phyloP scores from a whole-genome alignment of 768 basidiomycete species.

The Pisolithus microcarpus region DNA sequence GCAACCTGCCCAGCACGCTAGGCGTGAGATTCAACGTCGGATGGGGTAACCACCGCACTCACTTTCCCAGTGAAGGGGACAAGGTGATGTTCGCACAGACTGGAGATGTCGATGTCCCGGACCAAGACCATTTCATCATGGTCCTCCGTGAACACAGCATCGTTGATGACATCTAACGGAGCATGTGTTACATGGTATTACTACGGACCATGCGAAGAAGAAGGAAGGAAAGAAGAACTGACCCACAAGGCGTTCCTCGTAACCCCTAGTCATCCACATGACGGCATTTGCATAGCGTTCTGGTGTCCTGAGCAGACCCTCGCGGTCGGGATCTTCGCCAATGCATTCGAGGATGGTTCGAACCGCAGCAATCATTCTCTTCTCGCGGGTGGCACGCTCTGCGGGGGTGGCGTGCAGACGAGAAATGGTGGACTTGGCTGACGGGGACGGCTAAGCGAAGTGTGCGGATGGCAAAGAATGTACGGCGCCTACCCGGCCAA shows the following conservation, averaged over 20 bases:
- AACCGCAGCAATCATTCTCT: constrained; percentile 75
- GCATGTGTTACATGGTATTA: constrained; percentile 6
- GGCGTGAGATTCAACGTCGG: constrained; percentile 8
- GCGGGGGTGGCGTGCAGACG: constrained; percentile 74
- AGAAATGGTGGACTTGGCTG: constrained; percentile 86
- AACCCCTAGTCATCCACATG: constrained; percentile 99
- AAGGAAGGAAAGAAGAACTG: constrained; percentile 13
- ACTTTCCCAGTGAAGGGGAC: constrained; percentile 98
- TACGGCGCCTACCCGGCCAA: constrained; percentile 69
- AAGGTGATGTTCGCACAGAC: constrained; percentile 96
- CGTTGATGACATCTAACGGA: constrained; percentile 86
- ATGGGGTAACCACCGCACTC: constrained; percentile 20
- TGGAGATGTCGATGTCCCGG: constrained; percentile 93
- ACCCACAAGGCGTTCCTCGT: constrained; percentile 93
- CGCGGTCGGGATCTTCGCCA: constrained; percentile 94
- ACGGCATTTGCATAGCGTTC: constrained; percentile 95
- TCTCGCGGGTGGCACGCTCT: constrained; percentile 65
- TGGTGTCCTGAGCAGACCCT: constrained; percentile 87
- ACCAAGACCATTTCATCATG: constrained; percentile 99
- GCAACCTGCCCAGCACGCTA: constrained; percentile 60
- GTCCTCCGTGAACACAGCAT: constrained; percentile 96
- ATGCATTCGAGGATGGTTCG: constrained; percentile 93
- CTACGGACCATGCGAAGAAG: constrained; percentile 3
- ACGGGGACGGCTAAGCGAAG: constrained; percentile 9
- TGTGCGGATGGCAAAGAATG: constrained; percentile 4